A percentile compares a stretch with the other conserved stretches of the same genome.
phyloP scores from a whole-genome alignment of 352 stramenopile genomes.

The Plasmopara muralis region DNA sequence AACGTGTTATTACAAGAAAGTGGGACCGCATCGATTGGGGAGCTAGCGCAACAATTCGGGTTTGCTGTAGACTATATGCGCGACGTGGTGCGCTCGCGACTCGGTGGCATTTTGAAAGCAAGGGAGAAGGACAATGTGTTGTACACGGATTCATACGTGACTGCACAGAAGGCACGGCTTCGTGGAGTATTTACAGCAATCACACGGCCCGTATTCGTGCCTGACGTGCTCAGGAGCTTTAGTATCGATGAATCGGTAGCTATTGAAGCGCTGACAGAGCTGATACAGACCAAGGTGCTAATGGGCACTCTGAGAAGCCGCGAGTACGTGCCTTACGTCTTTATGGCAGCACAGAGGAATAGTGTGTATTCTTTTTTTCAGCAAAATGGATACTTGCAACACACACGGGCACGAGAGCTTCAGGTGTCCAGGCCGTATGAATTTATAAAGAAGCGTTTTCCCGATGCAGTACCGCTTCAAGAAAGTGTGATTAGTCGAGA shows the following conservation, averaged over 20 bases:
- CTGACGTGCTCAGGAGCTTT: slow-evolving; percentile 48
- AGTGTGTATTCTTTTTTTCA: slow-evolving; percentile 83
- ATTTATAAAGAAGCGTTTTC: slow-evolving; percentile 66
- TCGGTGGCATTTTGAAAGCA: slow-evolving; percentile 56
- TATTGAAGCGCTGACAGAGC: slow-evolving; percentile 46
- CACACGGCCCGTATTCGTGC: slow-evolving; percentile 62
- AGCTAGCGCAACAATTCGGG: slow-evolving; percentile 72
- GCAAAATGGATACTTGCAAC: slow-evolving; percentile 74
- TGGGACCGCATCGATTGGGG: slow-evolving; percentile 57
- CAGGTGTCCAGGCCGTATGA: slow-evolving; percentile 63
- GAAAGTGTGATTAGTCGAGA: slow-evolving; percentile 55
- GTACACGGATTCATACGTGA: slow-evolving; percentile 73
- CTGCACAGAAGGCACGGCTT: slow-evolving; percentile 51
- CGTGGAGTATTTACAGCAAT: slow-evolving; percentile 59
- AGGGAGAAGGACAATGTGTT: slow-evolving; percentile 60
- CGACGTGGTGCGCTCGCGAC: slow-evolving; percentile 53
- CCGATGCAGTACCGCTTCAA: slow-evolving; percentile 56
- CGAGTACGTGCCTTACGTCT: slow-evolving; percentile 77
- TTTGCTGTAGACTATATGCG: slow-evolving; percentile 82
- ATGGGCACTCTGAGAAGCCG: slow-evolving; percentile 56
- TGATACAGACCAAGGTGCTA: slow-evolving; percentile 47
- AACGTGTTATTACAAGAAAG: slow-evolving; percentile 69
- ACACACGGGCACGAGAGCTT: slow-evolving; percentile 47
- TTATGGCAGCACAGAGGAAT: slow-evolving; percentile 64
- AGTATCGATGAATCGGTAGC: slow-evolving; percentile 63